Conservation (phyloP, 2,329 filamentous ascomycete species). For the Alternaria rosae region DNA sequence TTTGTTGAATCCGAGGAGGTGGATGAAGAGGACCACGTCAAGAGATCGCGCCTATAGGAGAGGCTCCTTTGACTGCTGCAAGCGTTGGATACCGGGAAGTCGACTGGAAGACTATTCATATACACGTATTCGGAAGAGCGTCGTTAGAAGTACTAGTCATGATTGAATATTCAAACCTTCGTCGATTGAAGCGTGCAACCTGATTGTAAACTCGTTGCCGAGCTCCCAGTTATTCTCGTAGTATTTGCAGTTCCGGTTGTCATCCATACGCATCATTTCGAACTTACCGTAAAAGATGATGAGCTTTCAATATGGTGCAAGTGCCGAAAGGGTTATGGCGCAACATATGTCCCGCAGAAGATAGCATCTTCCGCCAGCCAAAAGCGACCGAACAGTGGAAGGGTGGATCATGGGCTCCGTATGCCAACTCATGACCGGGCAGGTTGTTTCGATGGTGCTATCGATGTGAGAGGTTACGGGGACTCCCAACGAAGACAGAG, state of each 20-base stretch:
- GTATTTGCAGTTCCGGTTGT: background rate
- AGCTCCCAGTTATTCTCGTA: too few relatives aligned
- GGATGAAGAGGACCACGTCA: background rate
- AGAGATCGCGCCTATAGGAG: background rate
- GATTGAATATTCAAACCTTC: background rate
- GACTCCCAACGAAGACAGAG: slow-evolving; percentile 19
- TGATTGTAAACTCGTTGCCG: background rate
- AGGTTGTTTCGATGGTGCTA: too few relatives aligned
- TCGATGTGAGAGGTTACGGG: too few relatives aligned
- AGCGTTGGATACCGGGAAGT: background rate
- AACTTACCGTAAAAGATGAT: background rate
- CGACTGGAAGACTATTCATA: background rate
- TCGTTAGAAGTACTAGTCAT: background rate
- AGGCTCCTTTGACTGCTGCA: background rate
- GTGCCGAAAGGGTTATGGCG: background rate
- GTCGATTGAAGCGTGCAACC: background rate
- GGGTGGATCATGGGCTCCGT: too few relatives aligned
- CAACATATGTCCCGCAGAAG: too few relatives aligned
- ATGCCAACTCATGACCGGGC: too few relatives aligned
- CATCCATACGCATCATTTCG: background rate
- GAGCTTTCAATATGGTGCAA: background rate
- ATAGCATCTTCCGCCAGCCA: too few relatives aligned
- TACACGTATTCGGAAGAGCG: accelerated
- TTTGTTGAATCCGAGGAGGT: background rate
- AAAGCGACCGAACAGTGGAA: too few relatives aligned